Percentiles rank a stretch among this genome's conserved stretches.
phyloP scores from a whole-genome alignment of 2,329 filamentous ascomycete species.

The Ophiostoma perfectum region DNA sequence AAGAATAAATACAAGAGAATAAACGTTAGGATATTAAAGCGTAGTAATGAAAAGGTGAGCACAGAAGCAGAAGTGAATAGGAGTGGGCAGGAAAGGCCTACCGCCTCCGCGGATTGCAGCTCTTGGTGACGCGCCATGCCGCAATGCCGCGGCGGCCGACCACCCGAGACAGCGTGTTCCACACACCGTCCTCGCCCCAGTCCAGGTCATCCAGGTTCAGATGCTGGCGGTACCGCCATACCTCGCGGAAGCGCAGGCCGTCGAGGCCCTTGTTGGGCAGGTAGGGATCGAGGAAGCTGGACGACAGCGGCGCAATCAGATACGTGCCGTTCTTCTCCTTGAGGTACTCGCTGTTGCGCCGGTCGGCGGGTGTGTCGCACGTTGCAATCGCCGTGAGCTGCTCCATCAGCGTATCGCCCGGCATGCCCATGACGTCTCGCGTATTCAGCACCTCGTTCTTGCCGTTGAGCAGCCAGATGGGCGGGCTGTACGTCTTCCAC shows the following conservation, averaged over 20 bases:
- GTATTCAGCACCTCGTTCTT: conserved; percentile 68
- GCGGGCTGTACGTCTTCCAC: conserved; percentile 84
- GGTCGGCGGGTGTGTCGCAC: conserved; percentile 55
- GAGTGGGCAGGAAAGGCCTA: neutral
- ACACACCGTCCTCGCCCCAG: conserved; percentile 70
- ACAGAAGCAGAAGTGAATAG: neutral
- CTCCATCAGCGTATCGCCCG: conserved; percentile 54
- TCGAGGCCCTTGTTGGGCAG: conserved; percentile 53
- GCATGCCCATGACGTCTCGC: conserved; percentile 67
- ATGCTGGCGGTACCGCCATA: conserved; percentile 64
- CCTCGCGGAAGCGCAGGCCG: conserved; percentile 59
- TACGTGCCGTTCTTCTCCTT: conserved; percentile 61
- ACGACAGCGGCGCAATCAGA: conserved; percentile 67
- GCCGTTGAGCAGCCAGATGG: conserved; percentile 72
- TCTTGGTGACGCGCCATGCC: conserved; percentile 61
- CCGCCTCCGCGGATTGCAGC: conserved; percentile 36
- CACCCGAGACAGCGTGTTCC: conserved; percentile 63
- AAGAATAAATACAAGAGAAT: conserved; percentile 1
- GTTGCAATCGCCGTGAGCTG: conserved; percentile 55
- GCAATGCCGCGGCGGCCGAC: conserved; percentile 57
- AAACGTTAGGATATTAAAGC: neutral
- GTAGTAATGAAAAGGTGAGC: neutral
- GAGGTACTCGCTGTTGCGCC: conserved; percentile 50
- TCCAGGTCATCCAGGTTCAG: conserved; percentile 76
- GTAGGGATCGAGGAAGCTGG: conserved; percentile 62